A percentile compares a stretch with the other conserved stretches of the same genome.
phyloP scores from a whole-genome alignment of 1,139 yeast genomes.

The Diutina neorugosa region DNA sequence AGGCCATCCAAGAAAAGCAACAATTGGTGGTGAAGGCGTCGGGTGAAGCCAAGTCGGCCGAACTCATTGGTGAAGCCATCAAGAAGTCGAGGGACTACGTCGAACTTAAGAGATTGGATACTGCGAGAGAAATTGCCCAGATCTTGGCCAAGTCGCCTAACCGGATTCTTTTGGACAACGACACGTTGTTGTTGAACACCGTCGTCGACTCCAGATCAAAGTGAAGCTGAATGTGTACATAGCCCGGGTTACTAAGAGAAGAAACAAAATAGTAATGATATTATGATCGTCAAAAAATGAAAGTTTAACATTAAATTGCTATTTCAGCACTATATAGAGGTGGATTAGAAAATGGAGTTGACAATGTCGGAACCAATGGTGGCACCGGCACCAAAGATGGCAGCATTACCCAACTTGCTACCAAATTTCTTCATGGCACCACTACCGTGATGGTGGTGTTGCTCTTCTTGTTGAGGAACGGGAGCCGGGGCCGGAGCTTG shows the following conservation, averaged over 20 bases:
- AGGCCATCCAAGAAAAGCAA: conserved; percentile 95
- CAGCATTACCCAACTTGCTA: conserved; percentile 80
- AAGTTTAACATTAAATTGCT: neutral
- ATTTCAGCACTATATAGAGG: neutral
- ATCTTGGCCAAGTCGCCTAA: conserved; percentile 83
- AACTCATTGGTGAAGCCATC: conserved; percentile 96
- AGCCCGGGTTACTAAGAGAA: neutral
- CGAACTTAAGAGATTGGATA: conserved; percentile 90
- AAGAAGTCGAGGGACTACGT: conserved; percentile 93
- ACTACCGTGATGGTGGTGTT: conserved; percentile 4
- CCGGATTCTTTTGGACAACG: conserved; percentile 83
- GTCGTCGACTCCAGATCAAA: conserved; percentile 38
- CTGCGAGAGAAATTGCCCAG: conserved; percentile 90
- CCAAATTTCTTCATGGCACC: conserved; percentile 58
- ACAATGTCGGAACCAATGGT: conserved; percentile 83
- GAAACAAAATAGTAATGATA: neutral
- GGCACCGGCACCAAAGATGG: conserved; percentile 96
- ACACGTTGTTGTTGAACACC: conserved; percentile 82
- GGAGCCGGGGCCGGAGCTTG: conserved; percentile 6
- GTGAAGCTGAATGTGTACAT: neutral
- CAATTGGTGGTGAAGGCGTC: conserved; percentile 92
- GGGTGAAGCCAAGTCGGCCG: conserved; percentile 98
- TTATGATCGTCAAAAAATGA: neutral
- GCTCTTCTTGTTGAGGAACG: conserved; percentile 7
- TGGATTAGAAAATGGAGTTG: conserved; percentile 57